Base-by-base conservation (phyloP, 2,329 filamentous ascomycete genomes). In the Apiospora marii region DNA sequence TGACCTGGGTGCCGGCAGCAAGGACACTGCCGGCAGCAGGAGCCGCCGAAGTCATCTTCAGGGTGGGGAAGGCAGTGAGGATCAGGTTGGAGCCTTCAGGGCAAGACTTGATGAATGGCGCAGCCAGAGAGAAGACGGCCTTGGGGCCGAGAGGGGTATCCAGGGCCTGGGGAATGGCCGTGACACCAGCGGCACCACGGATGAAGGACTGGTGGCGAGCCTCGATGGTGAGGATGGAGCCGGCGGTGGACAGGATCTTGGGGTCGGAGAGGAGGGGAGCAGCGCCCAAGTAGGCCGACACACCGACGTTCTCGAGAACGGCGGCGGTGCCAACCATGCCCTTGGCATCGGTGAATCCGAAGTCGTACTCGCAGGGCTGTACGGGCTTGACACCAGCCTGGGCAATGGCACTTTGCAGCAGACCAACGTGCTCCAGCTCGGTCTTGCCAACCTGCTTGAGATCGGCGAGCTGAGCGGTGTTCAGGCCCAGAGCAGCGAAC, bases 131-230 rank as follows among this genome's bases (percentile, higher is more conserved):
- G 86, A 94, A 94, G 81, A 94, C 90, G 75, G 90, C 89, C 75
- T 89, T 87, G 75, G 92, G 90, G 43, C 89, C 88, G 16, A 95
- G 89, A 1, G 92, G 87, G 0, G 90, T 91, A 80, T 94, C 92
- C 78, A 94, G 93, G 37, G 92, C 87, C 79, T 90, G 89, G 4
- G 93, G 91, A 4, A 93, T 88, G 70, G 92, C 89, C 72, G 88
- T 83, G 71, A 86, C 84, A 73, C 87, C 86, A 27, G 87, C 84
- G 51, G 89, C 90, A 72, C 87, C 83, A 75, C 92, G 91, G 82
- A 94, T 90, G 82, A 93, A 91, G 74, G 91, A 91, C 83, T 93
- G 91, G 83, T 95, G 93, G 73, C 93, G 88, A 41, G 92, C 87
- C 83, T 95, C 93, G 73, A 93, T 88, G 34, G 92, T 93, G 64